Conservation (phyloP, 352 stramenopile genomes). For the Phytophthora ohioensis region DNA sequence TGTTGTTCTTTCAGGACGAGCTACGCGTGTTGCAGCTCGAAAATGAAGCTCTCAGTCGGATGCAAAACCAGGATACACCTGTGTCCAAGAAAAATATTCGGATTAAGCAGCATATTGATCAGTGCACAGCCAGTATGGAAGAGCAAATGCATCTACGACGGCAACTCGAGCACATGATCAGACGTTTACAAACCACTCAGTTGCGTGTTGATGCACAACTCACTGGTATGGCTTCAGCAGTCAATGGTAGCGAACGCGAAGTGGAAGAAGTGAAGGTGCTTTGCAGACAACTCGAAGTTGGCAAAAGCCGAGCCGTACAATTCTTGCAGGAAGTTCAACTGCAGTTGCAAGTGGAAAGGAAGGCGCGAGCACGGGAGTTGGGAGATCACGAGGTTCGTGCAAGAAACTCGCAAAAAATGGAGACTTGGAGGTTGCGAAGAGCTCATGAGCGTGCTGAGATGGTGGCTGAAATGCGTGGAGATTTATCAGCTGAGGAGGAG, state of each 20-base stretch:
- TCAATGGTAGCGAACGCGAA: constrained; percentile 73
- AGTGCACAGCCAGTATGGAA: constrained; percentile 77
- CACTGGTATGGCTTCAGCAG: constrained; percentile 67
- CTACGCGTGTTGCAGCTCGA: constrained; percentile 74
- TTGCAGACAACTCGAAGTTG: constrained; percentile 80
- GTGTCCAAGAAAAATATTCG: constrained; percentile 74
- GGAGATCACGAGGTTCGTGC: constrained; percentile 81
- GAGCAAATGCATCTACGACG: constrained; percentile 79
- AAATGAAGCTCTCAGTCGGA: constrained; percentile 68
- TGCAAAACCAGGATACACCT: constrained; percentile 83
- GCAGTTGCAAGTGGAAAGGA: constrained; percentile 75
- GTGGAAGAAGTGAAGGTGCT: constrained; percentile 78
- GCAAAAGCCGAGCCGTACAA: constrained; percentile 74
- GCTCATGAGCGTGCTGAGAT: constrained; percentile 81
- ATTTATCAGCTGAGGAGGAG: constrained; percentile 77
- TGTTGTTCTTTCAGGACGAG: constrained; percentile 58
- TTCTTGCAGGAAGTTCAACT: constrained; percentile 85
- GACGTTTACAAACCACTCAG: constrained; percentile 77
- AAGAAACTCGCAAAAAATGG: constrained; percentile 86
- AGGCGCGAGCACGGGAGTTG: constrained; percentile 69
- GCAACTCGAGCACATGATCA: constrained; percentile 87
- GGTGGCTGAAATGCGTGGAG: constrained; percentile 75
- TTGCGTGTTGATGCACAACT: constrained; percentile 77
- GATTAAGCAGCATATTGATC: constrained; percentile 76
- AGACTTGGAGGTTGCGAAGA: constrained; percentile 74